Percentiles rank a stretch among this genome's conserved stretches.
Evolutionary conservation across 768 basidiomycete genomes (phyloP).

Genomic region (Chalciporus chontae): DNA sequence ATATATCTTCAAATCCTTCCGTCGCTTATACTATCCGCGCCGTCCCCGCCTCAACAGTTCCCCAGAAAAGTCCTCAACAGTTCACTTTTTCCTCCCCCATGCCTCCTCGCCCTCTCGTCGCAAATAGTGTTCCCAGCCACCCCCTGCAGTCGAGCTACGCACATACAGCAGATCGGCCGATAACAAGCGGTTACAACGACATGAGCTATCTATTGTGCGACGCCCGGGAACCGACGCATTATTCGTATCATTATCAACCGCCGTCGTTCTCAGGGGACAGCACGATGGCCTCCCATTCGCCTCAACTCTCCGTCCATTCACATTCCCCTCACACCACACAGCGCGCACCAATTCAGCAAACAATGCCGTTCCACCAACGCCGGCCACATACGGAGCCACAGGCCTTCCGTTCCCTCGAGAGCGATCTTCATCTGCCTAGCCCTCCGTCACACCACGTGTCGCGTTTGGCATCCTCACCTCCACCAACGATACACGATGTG

Average conservation of each 20-base stretch:
- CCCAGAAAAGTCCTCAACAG: slow-evolving; percentile 45
- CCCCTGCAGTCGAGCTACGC: slow-evolving; percentile 38
- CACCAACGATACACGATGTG: slow-evolving; percentile 35
- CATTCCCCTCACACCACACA: slow-evolving; percentile 32
- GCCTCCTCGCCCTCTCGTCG: slow-evolving; percentile 41
- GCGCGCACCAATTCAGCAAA: slow-evolving; percentile 40
- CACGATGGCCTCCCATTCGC: slow-evolving; percentile 41
- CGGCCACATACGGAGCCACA: slow-evolving; percentile 58
- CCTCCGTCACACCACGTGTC: slow-evolving; percentile 38
- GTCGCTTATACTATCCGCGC: slow-evolving; percentile 43
- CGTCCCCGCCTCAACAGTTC: slow-evolving; percentile 42
- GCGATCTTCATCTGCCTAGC: slow-evolving; percentile 49
- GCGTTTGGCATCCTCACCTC: slow-evolving; percentile 44
- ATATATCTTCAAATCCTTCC: slow-evolving; percentile 39
- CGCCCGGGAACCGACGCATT: slow-evolving; percentile 45
- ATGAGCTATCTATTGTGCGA: slow-evolving; percentile 46
- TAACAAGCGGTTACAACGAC: slow-evolving; percentile 44
- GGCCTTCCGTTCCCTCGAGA: slow-evolving; percentile 44
- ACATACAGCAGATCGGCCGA: slow-evolving; percentile 49
- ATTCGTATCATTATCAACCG: slow-evolving; percentile 52
- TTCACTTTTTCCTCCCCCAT: slow-evolving; percentile 41
- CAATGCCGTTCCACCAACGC: slow-evolving; percentile 51
- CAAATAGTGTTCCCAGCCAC: slow-evolving; percentile 40
- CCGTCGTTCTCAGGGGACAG: slow-evolving; percentile 45
- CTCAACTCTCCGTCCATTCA: slow-evolving; percentile 37